Evolutionary conservation across 192 early-diverging fungal genomes (phyloP), one percentile per base, ranked within the genome.

Genomic region (Umbelopsis vinacea): DNA sequence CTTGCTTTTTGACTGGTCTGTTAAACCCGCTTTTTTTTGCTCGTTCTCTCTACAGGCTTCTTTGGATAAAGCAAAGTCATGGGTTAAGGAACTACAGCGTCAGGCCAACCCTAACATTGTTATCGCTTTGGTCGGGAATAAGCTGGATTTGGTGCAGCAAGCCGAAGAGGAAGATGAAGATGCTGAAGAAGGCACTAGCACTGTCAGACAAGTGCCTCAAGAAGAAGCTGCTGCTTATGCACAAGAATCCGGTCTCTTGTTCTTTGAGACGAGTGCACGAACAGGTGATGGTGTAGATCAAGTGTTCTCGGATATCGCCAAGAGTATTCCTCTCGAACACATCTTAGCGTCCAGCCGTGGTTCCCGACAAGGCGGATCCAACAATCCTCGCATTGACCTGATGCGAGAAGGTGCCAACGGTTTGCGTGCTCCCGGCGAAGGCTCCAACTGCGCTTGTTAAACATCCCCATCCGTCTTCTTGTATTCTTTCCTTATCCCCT

Each of bases 91-190:
- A 81, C 88, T 99, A 35, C 94, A 98, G 84, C 92, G 95, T 67
- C 97, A 99, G 80, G 97, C 96, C 19, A 96, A 94, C 81, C 95
- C 95, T 35, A 94, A 95, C 84, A 96, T 98, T 82, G 96, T 98
- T 46, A 98, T 99, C 88, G 94, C 94, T 23, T 85, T 99, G 60
- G 95, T 95, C 29, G 97, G 97, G 53, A 99, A 99, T 86, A 99
- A 99, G 83, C 84, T 96, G 45, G 97, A 99, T 82, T 77, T 99
- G 21, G 77, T 73, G 57, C 40, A 52, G 35, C 55, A 72, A 72
- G 57, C 57, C n/a, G 73, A 73, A 52, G 37, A 80, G 77, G 46
- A 67, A 24, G 35, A 60, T 66, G 48, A 82, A 40, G 19, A 75
- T 53, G 78, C 73, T 22, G 81, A 84, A 26, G 55, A 76, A 40